These are phyloP conservation scores for Bipolaris oryzae DNA, from an alignment of 2,329 filamentous ascomycete genomes.

Conservation along the genomic window DNA sequence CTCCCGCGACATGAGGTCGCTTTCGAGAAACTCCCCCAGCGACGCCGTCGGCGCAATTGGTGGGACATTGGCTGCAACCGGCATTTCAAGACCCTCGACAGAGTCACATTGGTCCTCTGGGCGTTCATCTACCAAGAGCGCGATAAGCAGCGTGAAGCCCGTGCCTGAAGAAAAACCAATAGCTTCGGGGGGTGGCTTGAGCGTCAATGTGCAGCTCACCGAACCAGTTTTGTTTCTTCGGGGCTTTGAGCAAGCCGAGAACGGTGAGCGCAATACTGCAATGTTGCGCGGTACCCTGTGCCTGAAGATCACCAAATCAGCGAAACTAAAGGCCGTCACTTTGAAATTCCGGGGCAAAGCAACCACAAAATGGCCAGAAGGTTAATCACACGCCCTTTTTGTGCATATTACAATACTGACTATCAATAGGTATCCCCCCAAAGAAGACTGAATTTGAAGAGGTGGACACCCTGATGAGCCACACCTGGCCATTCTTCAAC, in stretches of 20 bases:
- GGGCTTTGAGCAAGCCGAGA: slow-evolving; percentile 75
- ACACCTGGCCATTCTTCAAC: slow-evolving; percentile 93
- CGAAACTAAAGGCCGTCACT: slow-evolving; percentile 90
- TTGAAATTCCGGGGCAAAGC: slow-evolving; percentile 85
- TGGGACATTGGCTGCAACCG: slow-evolving; percentile 44
- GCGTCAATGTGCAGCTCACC: slow-evolving; percentile 74
- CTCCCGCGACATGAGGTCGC: slow-evolving; percentile 49
- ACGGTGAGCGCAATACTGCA: slow-evolving; percentile 70
- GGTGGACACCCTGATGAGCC: slow-evolving; percentile 83
- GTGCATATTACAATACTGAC: slow-evolving; percentile 10
- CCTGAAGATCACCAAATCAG: slow-evolving; percentile 81
- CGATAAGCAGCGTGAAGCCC: slow-evolving; percentile 39
- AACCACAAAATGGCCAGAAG: slow-evolving; percentile 94
- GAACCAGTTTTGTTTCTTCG: slow-evolving; percentile 82
- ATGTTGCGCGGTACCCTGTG: slow-evolving; percentile 85
- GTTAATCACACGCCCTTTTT: slow-evolving; percentile 45
- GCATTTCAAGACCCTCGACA: slow-evolving; percentile 49
- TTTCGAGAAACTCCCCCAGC: slow-evolving; percentile 47
- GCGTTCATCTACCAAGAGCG: slow-evolving; percentile 42
- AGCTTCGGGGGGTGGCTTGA: slow-evolving; percentile 77
- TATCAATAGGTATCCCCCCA: slow-evolving; percentile 73
- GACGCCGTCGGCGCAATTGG: slow-evolving; percentile 34
- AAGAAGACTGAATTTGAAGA: slow-evolving; percentile 83
- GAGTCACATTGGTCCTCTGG: slow-evolving; percentile 50
- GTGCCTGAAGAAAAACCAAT: slow-evolving; percentile 68